Percentiles rank a stretch among this genome's conserved stretches.
phyloP scores from a whole-genome alignment of 78 protist genomes.

The Tieghemostelium lacteum region DNA sequence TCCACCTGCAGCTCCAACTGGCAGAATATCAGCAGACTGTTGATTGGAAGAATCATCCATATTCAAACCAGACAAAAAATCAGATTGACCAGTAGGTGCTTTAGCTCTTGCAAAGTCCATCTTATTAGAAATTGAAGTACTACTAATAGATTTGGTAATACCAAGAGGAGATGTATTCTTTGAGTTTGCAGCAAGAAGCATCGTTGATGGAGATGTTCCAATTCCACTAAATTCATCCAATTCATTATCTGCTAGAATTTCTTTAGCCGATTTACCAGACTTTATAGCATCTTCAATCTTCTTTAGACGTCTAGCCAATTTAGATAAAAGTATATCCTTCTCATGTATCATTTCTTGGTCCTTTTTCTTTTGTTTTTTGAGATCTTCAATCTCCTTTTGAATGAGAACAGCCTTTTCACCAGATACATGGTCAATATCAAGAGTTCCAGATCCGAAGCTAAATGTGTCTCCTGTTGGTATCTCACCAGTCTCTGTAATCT shows the following conservation, averaged over 20 bases:
- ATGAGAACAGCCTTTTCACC: constrained; percentile 65
- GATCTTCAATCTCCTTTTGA: constrained; percentile 74
- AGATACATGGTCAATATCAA: constrained; percentile 55
- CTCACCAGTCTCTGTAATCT: constrained; percentile 13
- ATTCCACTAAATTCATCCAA: background rate
- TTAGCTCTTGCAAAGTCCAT: background rate
- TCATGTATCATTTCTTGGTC: constrained; percentile 35
- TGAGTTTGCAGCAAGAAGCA: background rate
- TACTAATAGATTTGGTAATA: background rate
- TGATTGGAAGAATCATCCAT: background rate
- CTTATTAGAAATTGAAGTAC: background rate
- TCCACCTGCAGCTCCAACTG: background rate
- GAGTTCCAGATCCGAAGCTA: background rate
- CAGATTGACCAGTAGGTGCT: constrained; percentile 23
- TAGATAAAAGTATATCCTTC: constrained; percentile 49
- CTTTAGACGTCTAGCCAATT: constrained; percentile 48
- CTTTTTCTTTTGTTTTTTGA: constrained; percentile 30
- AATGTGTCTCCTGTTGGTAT: background rate
- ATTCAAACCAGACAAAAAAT: constrained; percentile 24
- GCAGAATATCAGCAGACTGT: background rate
- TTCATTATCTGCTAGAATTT: background rate
- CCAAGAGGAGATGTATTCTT: background rate
- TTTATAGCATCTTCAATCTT: constrained; percentile 35
- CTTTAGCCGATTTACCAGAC: constrained; percentile 16
- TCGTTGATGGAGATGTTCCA: background rate